Percentiles rank a stretch among this genome's conserved stretches.
Conservation (phyloP, 768 basidiomycete species). For the Pisolithus sp. region DNA sequence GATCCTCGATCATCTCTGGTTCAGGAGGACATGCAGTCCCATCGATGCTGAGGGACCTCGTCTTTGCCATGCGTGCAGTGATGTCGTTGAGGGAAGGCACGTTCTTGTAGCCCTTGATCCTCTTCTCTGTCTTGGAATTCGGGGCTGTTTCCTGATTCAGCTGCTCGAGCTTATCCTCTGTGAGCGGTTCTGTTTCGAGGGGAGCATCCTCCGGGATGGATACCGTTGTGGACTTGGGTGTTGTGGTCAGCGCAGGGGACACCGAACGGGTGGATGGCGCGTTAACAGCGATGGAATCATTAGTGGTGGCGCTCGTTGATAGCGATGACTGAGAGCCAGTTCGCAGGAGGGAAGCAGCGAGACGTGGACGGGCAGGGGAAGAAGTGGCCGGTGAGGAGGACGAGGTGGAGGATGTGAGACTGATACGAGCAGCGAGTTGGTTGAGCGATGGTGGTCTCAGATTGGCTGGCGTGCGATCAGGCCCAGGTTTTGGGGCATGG, state of each 20-base stretch:
- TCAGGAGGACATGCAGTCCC: constrained; percentile 68
- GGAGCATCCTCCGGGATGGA: constrained; percentile 32
- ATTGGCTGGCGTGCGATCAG: constrained; percentile 29
- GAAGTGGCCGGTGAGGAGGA: constrained; percentile 15
- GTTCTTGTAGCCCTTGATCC: constrained; percentile 72
- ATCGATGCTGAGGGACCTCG: constrained; percentile 51
- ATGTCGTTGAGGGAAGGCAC: constrained; percentile 83
- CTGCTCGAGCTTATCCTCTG: constrained; percentile 59
- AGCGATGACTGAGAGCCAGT: constrained; percentile 52
- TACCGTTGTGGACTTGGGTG: constrained; percentile 36
- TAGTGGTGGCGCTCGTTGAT: constrained; percentile 38
- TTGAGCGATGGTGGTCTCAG: constrained; percentile 66
- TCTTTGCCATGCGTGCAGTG: constrained; percentile 70
- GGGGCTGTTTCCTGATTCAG: constrained; percentile 48
- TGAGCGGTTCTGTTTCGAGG: constrained; percentile 42
- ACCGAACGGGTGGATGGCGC: constrained; percentile 58
- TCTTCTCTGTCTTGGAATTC: constrained; percentile 29
- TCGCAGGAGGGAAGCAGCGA: constrained; percentile 67
- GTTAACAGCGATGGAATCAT: constrained; percentile 65
- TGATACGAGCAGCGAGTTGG: constrained; percentile 76
- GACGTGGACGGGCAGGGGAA: constrained; percentile 51
- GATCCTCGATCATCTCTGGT: constrained; percentile 73
- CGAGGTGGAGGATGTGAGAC: constrained; percentile 30
- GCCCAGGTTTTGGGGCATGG: constrained; percentile 34
- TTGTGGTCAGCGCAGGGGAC: constrained; percentile 53